These are phyloP conservation scores for Vigna nakashimae DNA, from an alignment of 306 rosid genomes.

Conservation along the genomic window DNA sequence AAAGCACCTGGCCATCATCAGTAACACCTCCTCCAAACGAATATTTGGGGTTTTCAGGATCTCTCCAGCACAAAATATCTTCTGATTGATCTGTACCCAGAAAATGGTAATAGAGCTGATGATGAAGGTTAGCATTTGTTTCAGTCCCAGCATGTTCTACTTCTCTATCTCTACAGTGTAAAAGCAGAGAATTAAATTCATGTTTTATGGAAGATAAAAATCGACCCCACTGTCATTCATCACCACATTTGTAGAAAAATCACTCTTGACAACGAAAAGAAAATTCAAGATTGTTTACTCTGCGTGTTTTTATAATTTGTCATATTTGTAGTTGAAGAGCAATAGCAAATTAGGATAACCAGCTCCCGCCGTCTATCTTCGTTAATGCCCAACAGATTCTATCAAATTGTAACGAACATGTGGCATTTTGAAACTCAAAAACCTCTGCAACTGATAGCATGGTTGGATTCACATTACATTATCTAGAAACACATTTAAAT, in stretches of 20 bases:
- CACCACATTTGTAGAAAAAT: background rate
- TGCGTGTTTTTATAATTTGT: constrained; percentile 15
- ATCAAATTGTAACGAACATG: background rate
- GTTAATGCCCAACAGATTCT: constrained; percentile 4
- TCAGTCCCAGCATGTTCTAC: constrained; percentile 89
- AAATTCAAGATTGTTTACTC: constrained; percentile 19
- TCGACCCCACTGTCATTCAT: constrained; percentile 6
- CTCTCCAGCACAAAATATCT: constrained; percentile 92
- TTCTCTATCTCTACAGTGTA: constrained; percentile 70
- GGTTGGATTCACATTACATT: too few relatives aligned
- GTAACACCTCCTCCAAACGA: constrained; percentile 67
- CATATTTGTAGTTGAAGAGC: constrained; percentile 14
- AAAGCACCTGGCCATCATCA: constrained; percentile 82
- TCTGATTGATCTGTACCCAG: constrained; percentile 85
- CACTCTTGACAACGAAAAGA: constrained; percentile 1
- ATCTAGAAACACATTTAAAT: too few relatives aligned
- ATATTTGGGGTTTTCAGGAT: constrained; percentile 81
- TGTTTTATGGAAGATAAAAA: constrained; percentile 23
- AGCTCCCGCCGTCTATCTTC: background rate
- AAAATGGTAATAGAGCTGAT: constrained; percentile 83
- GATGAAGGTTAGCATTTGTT: constrained; percentile 80
- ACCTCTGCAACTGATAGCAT: background rate
- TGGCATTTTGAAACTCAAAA: constrained; percentile 2
- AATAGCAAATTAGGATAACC: constrained; percentile 33
- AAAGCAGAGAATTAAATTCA: constrained; percentile 39